Evolutionary conservation across 306 rosid genomes (phyloP), one percentile per base, ranked within the genome.

Genomic region (Cicer bijugum): DNA sequence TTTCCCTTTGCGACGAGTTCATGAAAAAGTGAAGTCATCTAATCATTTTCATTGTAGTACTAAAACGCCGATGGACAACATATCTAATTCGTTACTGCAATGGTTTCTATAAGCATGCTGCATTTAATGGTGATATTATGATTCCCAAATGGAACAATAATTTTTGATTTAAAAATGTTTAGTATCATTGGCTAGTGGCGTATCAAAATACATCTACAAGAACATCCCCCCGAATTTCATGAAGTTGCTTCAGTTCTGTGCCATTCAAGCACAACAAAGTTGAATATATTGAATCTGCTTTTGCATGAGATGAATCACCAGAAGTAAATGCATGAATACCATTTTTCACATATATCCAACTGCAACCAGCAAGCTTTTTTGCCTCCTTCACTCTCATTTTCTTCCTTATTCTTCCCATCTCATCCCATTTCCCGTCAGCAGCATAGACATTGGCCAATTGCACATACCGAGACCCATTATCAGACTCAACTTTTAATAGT

Each of bases 401-500:
- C 84, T 85, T 86, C 83, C 97, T 83, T 84, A 91, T 83, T 82
- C 90, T 88, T 73, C 91, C 90, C 94, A 88, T 85, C 77, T 88
- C 96, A 71, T 81, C 83, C 97, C 97, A 91, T 50, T 85, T 84
- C 52, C 91, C 96, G 38, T 81, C 87, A 45, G 96, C 81, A 65
- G 96, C 96, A 82, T 89, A 89, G 42, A 77, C 84, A 77, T 91
- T 91, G 53, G 90, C 96, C 85, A 91, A 67, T 77, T 91, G 93
- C 75, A 91, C 96, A 74, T 82, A 89, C 75, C 93, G 80, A 81
- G 94, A 87, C 38, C 84, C 90, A 8, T 74, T 69, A 62, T 79
- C 83, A 40, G 77, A 89, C 71, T 81, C 87, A 16, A 63, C 52
- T 77, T 79, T 52, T 57, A 86, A 28, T 55, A 91, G 77, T 44